Percentiles rank a stretch among this genome's conserved stretches.
These are phyloP conservation scores for Populus simonii DNA, from an alignment of 345 rosid genomes.

Conservation along the genomic window DNA sequence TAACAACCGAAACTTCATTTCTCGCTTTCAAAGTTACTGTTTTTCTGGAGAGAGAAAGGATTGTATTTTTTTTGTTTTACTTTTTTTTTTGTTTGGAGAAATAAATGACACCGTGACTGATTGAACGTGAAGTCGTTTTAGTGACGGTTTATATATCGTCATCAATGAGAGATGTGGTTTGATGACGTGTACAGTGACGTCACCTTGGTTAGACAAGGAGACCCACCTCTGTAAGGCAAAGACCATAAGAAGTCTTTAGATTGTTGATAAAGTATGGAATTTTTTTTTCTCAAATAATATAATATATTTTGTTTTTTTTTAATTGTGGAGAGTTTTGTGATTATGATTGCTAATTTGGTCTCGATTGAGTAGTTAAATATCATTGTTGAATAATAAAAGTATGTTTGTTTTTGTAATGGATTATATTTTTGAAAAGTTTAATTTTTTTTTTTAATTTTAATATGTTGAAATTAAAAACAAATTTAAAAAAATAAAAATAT, in stretches of 20 bases:
- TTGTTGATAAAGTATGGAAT: not conserved
- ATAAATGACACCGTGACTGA: not conserved
- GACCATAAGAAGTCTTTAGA: not conserved
- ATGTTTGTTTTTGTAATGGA: too few relatives aligned
- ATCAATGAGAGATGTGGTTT: slow-evolving; percentile 12
- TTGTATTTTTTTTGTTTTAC: not conserved
- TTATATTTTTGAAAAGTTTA: too few relatives aligned
- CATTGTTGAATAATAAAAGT: not conserved
- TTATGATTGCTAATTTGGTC: not conserved
- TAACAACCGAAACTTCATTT: slow-evolving; percentile 15
- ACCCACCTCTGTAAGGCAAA: not conserved
- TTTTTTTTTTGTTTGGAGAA: not conserved
- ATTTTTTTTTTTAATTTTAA: too few relatives aligned
- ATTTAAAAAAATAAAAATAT: too few relatives aligned
- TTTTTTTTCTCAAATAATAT: not conserved
- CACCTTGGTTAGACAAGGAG: not conserved
- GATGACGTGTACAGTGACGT: slow-evolving; percentile 18
- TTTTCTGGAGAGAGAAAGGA: not conserved
- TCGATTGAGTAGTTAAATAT: not conserved
- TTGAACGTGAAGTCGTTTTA: slow-evolving; percentile 21
- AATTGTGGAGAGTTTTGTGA: not conserved
- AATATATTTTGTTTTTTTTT: too few relatives aligned
- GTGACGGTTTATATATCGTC: slow-evolving; percentile 14
- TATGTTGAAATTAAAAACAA: too few relatives aligned
- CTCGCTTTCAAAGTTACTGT: slow-evolving; percentile 15